Evolutionary conservation across 768 basidiomycete species (phyloP).

Genomic region (Kondoa subrosea): DNA sequence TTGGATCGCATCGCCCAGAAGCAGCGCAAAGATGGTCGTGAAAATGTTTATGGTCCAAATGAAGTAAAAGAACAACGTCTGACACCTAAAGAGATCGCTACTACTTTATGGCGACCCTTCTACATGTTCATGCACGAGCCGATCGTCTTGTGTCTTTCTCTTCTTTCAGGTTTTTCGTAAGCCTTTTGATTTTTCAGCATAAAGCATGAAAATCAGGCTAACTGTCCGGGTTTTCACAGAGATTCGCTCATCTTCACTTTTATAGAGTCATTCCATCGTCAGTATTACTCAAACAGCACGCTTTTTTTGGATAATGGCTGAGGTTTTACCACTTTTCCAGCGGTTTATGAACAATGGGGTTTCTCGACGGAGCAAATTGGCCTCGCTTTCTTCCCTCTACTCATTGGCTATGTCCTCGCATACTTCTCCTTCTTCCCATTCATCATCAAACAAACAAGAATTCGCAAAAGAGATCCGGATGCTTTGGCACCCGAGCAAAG

Average conservation of each 20-base stretch:
- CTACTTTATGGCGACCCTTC: constrained; percentile 22
- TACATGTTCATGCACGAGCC: constrained; percentile 30
- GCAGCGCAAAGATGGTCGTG: constrained; percentile 22
- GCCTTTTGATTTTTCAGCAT: constrained; percentile 29
- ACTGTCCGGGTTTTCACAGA: constrained; percentile 30
- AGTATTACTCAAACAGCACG: not conserved
- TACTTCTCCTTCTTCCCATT: constrained; percentile 12
- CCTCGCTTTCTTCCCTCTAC: constrained; percentile 28
- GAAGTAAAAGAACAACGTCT: constrained; percentile 19
- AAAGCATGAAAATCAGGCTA: constrained; percentile 29
- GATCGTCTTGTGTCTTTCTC: constrained; percentile 29
- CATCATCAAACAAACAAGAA: not conserved
- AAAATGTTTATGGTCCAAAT: constrained; percentile 27
- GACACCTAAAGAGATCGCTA: not conserved
- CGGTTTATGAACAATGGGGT: not conserved
- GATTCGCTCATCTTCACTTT: constrained; percentile 32
- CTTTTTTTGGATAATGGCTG: not conserved
- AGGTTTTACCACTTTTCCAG: not conserved
- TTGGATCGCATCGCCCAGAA: not conserved
- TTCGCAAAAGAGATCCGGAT: not conserved
- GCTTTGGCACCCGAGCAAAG: not conserved
- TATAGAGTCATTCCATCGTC: constrained; percentile 18
- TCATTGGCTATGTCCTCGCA: constrained; percentile 29
- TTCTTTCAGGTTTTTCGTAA: constrained; percentile 29
- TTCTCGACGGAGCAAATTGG: constrained; percentile 27